Evolutionary conservation across 495 filamentous ascomycete genomes (phyloP), one percentile per base, ranked within the genome.

Genomic region (Aspergillus indologenus): DNA sequence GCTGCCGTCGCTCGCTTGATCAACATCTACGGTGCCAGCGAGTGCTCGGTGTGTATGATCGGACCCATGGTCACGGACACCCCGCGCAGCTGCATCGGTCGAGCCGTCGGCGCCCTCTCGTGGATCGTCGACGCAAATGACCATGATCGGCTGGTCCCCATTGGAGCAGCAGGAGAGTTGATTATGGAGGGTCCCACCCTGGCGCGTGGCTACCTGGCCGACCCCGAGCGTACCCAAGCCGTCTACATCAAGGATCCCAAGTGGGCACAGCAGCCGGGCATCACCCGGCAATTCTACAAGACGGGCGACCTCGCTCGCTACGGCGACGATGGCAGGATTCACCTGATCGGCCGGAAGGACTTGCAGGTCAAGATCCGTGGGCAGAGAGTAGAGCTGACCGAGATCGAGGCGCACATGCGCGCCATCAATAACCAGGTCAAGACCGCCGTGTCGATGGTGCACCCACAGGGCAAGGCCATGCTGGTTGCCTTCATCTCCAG

Each of bases 131-230:
- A 79, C 34, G 64, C 69, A 15, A 59, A 71, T 1, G 56, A 75
- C 24, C 65, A 70, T 26, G 55, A 77, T 7, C 61, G 58, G 9
- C 65, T 77, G 11, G 59, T 66, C 11, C 75, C 77, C 11, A 63
- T 80, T 20, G 79, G 79, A 12, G 61, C 63, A 11, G 61, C 74
- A 17, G 79, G 79, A 7, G 79, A 81, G 57, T 59, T 82, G 12
- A 57, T 77, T 15, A 60, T 82, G 18, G 69, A 78, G 56, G 77
- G 79, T 0, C 71, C 71, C 18, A 66, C 69, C 5, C 58, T 82
- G 12, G 77, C 67, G 11, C 56, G 64, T 21, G 73, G 73, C 6
- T 82, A 81, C 59, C 61, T 77, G 14, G 64, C 70, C 21, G 68
- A 77, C 44, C 48, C 52, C 2, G 59, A 58, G 1, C 71, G 67